These are phyloP conservation scores for Camellia lanceoleosa DNA, from an alignment of 148 eudicot genomes.

Conservation along the genomic window DNA sequence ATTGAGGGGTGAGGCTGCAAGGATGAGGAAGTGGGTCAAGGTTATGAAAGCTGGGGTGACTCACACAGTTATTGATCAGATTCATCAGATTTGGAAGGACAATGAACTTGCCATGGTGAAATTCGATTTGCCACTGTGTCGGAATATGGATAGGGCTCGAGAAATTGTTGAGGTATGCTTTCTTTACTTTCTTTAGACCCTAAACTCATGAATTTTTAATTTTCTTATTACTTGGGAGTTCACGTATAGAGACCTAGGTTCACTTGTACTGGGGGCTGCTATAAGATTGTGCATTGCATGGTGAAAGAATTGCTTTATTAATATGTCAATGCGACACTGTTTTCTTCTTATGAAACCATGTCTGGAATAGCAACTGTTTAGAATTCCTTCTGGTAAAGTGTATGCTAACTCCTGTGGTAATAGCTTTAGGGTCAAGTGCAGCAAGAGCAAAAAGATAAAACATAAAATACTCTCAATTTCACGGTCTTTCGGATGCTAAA, in stretches of 20 bases:
- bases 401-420: background rate
- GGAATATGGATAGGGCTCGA: conserved; percentile 85
- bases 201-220: background rate
- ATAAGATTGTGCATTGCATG: background rate
- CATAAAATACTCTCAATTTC: background rate
- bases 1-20: conserved; percentile 63
- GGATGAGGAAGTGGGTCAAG: conserved; percentile 78
- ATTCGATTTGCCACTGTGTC: conserved; percentile 74
- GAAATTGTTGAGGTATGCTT: conserved; percentile 83
- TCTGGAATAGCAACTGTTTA: background rate
- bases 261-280: background rate
- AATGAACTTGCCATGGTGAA: conserved; percentile 78
- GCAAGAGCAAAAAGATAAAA: background rate
- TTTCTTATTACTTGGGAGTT: background rate
- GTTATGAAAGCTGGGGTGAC: conserved; percentile 85
- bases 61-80: conserved; percentile 64
- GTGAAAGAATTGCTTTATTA: background rate
- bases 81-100: conserved; percentile 60
- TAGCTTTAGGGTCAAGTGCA: background rate
- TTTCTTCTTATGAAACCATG: background rate
- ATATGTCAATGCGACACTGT: background rate
- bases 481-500: background rate
- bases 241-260: background rate
- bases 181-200: background rate
- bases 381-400: background rate